Evolutionary conservation across 345 rosid genomes (phyloP).

Genomic region (Noccaea caerulescens): DNA sequence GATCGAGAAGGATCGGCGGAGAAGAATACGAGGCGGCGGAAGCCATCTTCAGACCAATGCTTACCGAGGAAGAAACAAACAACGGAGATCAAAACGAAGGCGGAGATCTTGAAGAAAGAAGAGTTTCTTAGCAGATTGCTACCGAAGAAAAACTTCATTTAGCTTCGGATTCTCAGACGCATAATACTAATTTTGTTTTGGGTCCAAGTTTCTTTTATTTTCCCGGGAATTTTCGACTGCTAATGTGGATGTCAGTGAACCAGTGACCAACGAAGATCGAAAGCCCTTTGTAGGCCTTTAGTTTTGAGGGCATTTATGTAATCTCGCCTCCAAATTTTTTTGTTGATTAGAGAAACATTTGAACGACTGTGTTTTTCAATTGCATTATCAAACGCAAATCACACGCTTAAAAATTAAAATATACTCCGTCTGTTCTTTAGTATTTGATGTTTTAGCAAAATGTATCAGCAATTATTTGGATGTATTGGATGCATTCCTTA

Average conservation of each 20-base stretch:
- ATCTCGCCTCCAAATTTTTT: no score
- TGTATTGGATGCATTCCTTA: no score
- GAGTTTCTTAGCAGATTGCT: conserved; percentile 52
- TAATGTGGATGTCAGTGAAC: not conserved
- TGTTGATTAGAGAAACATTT: no score
- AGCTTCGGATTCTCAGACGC: not conserved
- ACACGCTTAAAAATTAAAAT: no score
- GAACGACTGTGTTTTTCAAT: no score
- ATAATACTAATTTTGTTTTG: conserved; percentile 13
- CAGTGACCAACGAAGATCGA: not conserved
- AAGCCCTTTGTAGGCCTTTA: not conserved
- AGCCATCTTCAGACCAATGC: conserved; percentile 71
- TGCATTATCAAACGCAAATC: no score
- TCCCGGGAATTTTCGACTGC: conserved; percentile 15
- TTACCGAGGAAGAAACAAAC: conserved; percentile 86
- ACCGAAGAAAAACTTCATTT: conserved; percentile 57
- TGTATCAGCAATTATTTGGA: no score
- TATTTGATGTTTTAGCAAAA: no score
- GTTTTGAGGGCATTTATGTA: not conserved
- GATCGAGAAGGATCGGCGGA: conserved; percentile 46
- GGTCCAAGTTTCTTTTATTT: not conserved
- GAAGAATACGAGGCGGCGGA: conserved; percentile 79
- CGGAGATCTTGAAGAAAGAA: conserved; percentile 51
- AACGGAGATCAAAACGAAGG: conserved; percentile 57
- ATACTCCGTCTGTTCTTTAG: no score